phyloP scores from a whole-genome alignment of 306 rosid genomes.

The Clitoria ternatea region DNA sequence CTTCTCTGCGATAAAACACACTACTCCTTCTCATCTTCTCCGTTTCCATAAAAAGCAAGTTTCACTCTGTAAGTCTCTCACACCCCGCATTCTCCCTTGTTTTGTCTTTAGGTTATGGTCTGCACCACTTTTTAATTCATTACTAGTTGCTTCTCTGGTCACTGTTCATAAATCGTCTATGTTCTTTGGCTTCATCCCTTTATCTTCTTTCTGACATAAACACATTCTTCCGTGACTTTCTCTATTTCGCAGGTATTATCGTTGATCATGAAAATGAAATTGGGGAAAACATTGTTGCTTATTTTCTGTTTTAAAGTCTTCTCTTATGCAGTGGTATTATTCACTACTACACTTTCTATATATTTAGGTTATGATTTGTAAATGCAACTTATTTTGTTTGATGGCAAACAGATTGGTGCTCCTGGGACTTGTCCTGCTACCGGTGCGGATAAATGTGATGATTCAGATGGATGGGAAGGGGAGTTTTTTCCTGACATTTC shows the following conservation, averaged over 20 bases:
- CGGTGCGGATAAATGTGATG: slow-evolving; percentile 39
- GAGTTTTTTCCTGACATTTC: slow-evolving; percentile 81
- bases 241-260: slow-evolving; percentile 24
- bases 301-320: slow-evolving; percentile 46
- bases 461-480: slow-evolving; percentile 70
- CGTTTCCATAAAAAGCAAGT: not conserved
- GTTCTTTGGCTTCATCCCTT: not conserved
- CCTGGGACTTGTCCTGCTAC: slow-evolving; percentile 70
- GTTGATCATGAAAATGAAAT: slow-evolving; percentile 44
- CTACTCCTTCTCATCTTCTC: not conserved
- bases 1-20: too few relatives aligned
- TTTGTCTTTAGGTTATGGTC: not conserved
- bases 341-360: not conserved
- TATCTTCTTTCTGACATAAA: not conserved
- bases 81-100: too few relatives aligned
- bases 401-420: slow-evolving; percentile 47
- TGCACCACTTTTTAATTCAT: not conserved
- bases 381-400: not conserved
- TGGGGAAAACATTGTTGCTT: slow-evolving; percentile 33
- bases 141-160: not conserved
- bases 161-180: not conserved
- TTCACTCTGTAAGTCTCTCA: not conserved
- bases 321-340: slow-evolving; percentile 50
- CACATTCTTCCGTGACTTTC: not conserved
- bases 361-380: not conserved